Evolutionary conservation across 1,284 basidiomycete genomes (phyloP), one percentile per base, ranked within the genome.

Genomic region (Lignosus rhinocerotis): DNA sequence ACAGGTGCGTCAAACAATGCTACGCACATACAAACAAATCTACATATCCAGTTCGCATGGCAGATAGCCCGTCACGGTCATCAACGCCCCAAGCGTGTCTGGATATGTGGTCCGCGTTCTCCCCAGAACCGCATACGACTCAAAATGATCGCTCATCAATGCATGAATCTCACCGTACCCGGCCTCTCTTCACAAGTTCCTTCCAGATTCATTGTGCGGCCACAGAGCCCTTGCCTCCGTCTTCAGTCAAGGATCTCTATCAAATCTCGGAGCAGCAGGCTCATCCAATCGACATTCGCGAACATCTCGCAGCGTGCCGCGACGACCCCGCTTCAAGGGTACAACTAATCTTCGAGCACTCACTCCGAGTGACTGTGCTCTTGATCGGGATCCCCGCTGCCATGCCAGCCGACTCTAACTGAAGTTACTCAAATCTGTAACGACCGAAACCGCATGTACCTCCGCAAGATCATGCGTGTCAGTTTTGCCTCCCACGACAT

Each of bases 401-500:
- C 44, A 14, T 6, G 6, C 30, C 55, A 53, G 4, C 36, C 36
- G n/a, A 45, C 6, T 11, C 5, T 12, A 64, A 62, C n/a, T 59
- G 46, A 30, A 47, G 30, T 31, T 16, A 2, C 21, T 7, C 36
- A 14, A 2, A 10, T 66, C 75, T 25, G 42, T 44, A 4, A 58
- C 69, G 21, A 54, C 68, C 36, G 31, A 19, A 11, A 65, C 78
- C 1, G 76, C 72, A 57, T 43, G 52, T 39, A 4, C 67, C 70
- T 46, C 0, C 64, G 69, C 51, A 67, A 70, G 25, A 61, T 58
- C 0, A 51, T 74, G 36, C 61, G 64, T 0, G 56, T 80, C 44
- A 77, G 79, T 48, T 80, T 75, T 59, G 80, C 76, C 0, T 78
- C 76, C 2, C 80, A 81, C 56, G 72, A 81, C 51, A 52, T 77